Base-by-base conservation (phyloP, 2,329 filamentous ascomycete species). In the Alternaria conjuncta region DNA sequence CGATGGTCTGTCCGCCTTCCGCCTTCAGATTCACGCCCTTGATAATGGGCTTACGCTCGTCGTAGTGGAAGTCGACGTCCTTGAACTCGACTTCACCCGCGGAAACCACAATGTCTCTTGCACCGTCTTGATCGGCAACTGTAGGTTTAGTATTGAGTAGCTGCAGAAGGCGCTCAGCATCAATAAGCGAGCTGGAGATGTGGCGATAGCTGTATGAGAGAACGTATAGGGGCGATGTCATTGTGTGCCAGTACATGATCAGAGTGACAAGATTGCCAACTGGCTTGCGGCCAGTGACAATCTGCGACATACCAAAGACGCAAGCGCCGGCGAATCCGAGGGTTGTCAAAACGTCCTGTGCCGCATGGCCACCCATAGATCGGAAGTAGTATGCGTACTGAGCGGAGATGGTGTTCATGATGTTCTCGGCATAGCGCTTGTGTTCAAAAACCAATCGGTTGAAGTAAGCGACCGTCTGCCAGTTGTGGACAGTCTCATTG, bases 221-320 rank as follows among this genome's bases (percentile, higher is more conserved):
- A 12, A 82, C 81, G n/a, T 81, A 79, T 4, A 89, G 76, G 7
- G 86, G 86, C 4, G 72, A 74, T 59, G 82, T 80, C 69, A 84
- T 80, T 0, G 77, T 78, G 18, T 71, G 61, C 90, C 90, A 92
- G 76, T 91, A 92, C 32, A 86, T 84, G 15, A 90, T 81, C 25
- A 92, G 78, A 18, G 89, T 88, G 5, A 92, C 86, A 64, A 92
- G 89, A 63, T 85, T 85, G 44, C 89, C 89, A 12, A 89, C 81
- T 0, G 85, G 82, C 47, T 83, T 84, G 9, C 76, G 73, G 1
- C 84, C 84, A 41, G 81, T 79, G 0, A 82, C 78, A 32, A 89
- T 85, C 65, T 86, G 82, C 60, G 85, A 84, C 8, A 86, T 83
- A 4, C 86, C 87, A 13, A 89, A 80, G 55, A 87, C 75, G 73